phyloP scores from a whole-genome alignment of 345 rosid species.

The Salix purpurea region DNA sequence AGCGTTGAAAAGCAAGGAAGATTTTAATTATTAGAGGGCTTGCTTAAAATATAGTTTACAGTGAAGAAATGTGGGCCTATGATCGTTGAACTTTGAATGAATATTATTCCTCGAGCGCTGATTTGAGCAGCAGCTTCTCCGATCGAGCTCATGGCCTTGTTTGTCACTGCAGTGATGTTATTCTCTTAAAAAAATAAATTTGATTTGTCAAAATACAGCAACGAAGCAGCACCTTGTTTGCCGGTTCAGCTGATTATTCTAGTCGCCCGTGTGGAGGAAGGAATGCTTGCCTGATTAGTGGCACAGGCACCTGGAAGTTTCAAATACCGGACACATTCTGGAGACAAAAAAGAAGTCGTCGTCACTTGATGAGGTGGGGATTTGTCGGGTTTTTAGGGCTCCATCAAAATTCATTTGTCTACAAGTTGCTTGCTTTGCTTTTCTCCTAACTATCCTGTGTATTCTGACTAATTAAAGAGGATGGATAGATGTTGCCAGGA shows the following conservation, averaged over 20 bases:
- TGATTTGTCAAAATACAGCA: too few species aligned
- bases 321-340: not conserved
- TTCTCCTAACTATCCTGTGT: too few species aligned
- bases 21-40: not conserved
- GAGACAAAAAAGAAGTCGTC: not conserved
- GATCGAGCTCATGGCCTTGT: too few species aligned
- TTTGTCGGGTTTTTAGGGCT: not conserved
- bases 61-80: not conserved
- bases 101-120: not conserved
- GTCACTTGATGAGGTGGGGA: not conserved
- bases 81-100: not conserved
- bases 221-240: too few species aligned
- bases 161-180: too few species aligned
- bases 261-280: too few species aligned
- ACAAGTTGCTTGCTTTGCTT: not conserved
- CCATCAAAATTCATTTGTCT: not conserved
- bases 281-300: too few species aligned
- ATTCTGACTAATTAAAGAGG: too few species aligned
- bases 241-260: too few species aligned
- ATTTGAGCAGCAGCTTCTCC: too few species aligned
- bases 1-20: not conserved
- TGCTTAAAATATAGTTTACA: not conserved
- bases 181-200: too few species aligned
- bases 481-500: too few species aligned
- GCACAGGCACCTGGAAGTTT: not conserved